Evolutionary conservation across 352 stramenopile genomes (phyloP).

Genomic region (Phytophthora fragariae): DNA sequence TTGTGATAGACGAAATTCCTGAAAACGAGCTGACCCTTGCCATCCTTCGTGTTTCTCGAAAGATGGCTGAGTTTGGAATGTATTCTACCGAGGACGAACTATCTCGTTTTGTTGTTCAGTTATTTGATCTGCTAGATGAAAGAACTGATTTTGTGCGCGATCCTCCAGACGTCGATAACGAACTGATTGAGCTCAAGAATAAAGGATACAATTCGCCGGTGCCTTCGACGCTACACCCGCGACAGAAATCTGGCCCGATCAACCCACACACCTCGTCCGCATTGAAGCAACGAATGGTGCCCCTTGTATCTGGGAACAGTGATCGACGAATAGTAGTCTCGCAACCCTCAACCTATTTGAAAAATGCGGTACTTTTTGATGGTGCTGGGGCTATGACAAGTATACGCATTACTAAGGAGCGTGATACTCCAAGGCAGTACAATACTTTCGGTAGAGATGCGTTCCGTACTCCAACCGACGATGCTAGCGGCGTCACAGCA

Average conservation of each 20-base stretch:
- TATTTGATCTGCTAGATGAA: constrained; percentile 51
- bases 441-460: constrained; percentile 1
- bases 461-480: constrained; percentile 5
- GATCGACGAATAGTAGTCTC: constrained; percentile 16
- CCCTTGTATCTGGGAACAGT: constrained; percentile 14
- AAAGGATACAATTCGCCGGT: constrained; percentile 22
- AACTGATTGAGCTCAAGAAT: constrained; percentile 18
- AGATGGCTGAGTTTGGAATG: constrained; percentile 77
- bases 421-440: constrained; percentile 38
- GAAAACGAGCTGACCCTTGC: constrained; percentile 72
- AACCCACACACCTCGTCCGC: constrained; percentile 1
- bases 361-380: constrained; percentile 52
- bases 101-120: constrained; percentile 27
- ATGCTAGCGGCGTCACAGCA: constrained; percentile 1
- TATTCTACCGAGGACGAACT: constrained; percentile 60
- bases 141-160: constrained; percentile 51
- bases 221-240: constrained; percentile 14
- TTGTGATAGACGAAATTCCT: constrained; percentile 62
- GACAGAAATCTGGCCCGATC: not conserved
- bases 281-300: constrained; percentile 21
- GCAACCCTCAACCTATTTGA: constrained; percentile 29
- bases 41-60: constrained; percentile 59
- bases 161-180: constrained; percentile 4
- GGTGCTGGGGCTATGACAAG: constrained; percentile 38
- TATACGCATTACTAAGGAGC: constrained; percentile 40